Evolutionary conservation across 805 yeast genomes (phyloP).

Genomic region (Spathaspora gorwiae): DNA sequence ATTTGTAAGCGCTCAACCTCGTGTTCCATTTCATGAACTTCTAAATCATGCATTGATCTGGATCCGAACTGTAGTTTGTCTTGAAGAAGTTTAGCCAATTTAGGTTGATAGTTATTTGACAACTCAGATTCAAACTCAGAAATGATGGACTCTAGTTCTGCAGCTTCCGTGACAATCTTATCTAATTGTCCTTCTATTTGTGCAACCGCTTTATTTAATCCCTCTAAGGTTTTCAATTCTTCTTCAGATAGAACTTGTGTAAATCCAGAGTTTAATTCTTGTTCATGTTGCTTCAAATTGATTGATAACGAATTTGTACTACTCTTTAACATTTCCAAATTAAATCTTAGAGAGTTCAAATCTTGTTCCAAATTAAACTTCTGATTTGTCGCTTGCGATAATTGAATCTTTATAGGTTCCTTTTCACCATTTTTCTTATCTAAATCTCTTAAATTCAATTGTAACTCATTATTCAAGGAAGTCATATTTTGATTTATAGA

Average conservation of each 20-base stretch:
- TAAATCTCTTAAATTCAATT: conserved; percentile 28
- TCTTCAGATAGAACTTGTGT: conserved; percentile 44
- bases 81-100: conserved; percentile 19
- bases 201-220: conserved; percentile 32
- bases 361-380: conserved; percentile 43
- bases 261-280: conserved; percentile 54
- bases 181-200: conserved; percentile 38
- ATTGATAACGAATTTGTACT: conserved; percentile 30
- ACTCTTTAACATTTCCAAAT: conserved; percentile 28
- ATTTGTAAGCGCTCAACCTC: conserved; percentile 20
- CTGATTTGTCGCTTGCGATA: conserved; percentile 40
- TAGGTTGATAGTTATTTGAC: conserved; percentile 53
- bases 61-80: conserved; percentile 10
- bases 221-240: conserved; percentile 43
- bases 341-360: conserved; percentile 26
- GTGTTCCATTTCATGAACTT: conserved; percentile 14
- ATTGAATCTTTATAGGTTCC: conserved; percentile 41
- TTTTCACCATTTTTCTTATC: conserved; percentile 41
- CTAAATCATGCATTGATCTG: conserved; percentile 9
- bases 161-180: conserved; percentile 34
- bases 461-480: conserved; percentile 41
- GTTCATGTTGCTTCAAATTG: conserved; percentile 39
- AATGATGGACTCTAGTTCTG: conserved; percentile 44
- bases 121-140: conserved; percentile 52
- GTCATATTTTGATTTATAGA: conserved; percentile 51